Evolutionary conservation across 129 eudicot genomes (phyloP).

Genomic region (Heracleum sosnowskyi): DNA sequence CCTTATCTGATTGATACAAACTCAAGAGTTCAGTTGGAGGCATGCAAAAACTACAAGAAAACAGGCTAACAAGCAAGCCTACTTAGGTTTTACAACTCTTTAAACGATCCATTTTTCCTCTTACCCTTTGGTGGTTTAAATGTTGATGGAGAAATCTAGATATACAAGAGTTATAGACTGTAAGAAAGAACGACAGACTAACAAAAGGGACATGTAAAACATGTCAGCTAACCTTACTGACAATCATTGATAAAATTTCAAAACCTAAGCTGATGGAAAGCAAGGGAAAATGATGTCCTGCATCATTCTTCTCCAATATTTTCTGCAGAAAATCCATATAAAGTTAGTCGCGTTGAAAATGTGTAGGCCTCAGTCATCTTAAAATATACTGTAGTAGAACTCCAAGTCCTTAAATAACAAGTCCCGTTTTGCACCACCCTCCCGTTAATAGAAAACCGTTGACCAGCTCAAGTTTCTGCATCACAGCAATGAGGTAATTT

Average conservation of each 20-base stretch:
- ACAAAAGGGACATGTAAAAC: slow-evolving; percentile 2
- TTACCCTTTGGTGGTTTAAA: neutral
- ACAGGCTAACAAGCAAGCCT: neutral
- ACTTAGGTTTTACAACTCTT: neutral
- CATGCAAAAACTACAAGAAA: neutral
- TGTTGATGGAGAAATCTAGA: neutral
- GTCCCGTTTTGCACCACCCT: slow-evolving; percentile 79
- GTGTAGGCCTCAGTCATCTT: too few species aligned
- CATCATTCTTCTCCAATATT: slow-evolving; percentile 77
- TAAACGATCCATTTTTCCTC: neutral
- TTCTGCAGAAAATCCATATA: slow-evolving; percentile 38
- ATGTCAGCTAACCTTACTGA: slow-evolving; percentile 64
- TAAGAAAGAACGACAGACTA: slow-evolving; percentile 5
- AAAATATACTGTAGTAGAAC: too few species aligned
- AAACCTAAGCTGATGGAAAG: slow-evolving; percentile 95
- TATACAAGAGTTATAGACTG: neutral
- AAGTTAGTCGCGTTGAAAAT: neutral
- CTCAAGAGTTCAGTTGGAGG: neutral
- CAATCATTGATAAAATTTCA: slow-evolving; percentile 85
- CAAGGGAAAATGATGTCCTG: slow-evolving; percentile 81
- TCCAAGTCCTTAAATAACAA: too few species aligned
- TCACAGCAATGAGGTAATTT: slow-evolving; percentile 8
- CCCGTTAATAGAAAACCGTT: slow-evolving; percentile 97
- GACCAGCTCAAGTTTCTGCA: slow-evolving; percentile 78
- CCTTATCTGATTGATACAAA: neutral